A percentile compares a stretch with the other conserved stretches of the same genome.
Evolutionary conservation across 176 grass and related monocot genomes (phyloP).

Genomic region (Rhynchospora breviuscula): DNA sequence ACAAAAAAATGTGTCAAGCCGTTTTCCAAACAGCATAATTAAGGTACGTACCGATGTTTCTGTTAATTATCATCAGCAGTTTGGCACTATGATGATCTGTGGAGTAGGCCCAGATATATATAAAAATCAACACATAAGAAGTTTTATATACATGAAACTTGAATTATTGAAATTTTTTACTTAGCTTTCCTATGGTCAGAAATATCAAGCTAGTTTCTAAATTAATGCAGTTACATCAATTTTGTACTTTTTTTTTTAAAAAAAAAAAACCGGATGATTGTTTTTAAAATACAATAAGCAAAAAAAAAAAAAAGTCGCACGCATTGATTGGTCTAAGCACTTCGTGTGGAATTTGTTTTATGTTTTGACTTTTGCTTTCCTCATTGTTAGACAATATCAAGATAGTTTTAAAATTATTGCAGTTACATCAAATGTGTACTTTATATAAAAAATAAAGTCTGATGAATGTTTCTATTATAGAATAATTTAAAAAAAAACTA

Average conservation of each 20-base stretch:
- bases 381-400: too few species aligned
- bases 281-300: background rate
- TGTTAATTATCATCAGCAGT: background rate
- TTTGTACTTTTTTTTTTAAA: background rate
- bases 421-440: too few species aligned
- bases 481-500: too few species aligned
- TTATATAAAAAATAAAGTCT: too few species aligned
- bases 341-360: background rate
- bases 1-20: background rate
- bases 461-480: too few species aligned
- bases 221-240: background rate
- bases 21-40: background rate
- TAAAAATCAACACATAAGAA: background rate
- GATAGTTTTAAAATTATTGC: too few species aligned
- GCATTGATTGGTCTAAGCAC: background rate
- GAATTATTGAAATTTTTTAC: background rate
- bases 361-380: too few species aligned
- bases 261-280: background rate
- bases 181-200: background rate
- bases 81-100: background rate
- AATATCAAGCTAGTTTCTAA: background rate
- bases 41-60: background rate
- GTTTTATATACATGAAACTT: background rate
- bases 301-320: background rate
- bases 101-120: background rate